phyloP scores from a whole-genome alignment of 1,284 basidiomycete species.

The Sporisorium exsertum region DNA sequence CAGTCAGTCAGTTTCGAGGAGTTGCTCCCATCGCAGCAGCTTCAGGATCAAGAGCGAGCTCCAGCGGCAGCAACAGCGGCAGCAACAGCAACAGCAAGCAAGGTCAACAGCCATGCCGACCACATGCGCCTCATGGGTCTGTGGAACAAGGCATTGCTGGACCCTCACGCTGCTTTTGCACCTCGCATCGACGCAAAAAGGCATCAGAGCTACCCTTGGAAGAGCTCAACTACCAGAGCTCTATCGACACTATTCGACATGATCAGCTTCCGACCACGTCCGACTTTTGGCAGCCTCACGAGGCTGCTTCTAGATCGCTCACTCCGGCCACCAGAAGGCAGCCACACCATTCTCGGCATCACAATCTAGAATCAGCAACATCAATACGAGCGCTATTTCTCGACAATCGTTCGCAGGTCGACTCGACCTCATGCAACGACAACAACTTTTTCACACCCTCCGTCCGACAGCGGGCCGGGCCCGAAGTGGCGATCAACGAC shows the following conservation, averaged over 20 bases:
- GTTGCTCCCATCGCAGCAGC: neutral
- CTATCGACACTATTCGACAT: conserved; percentile 24
- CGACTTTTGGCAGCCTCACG: conserved; percentile 18
- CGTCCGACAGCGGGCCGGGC: neutral
- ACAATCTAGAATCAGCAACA: neutral
- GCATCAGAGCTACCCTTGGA: conserved; percentile 35
- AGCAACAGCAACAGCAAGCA: neutral
- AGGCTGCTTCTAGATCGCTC: neutral
- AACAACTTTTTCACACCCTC: conserved; percentile 44
- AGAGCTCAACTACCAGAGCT: conserved; percentile 22
- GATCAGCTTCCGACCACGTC: neutral
- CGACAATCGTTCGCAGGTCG: neutral
- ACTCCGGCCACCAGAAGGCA: neutral
- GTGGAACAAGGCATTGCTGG: conserved; percentile 27
- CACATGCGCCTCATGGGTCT: conserved; percentile 36
- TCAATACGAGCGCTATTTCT: conserved; percentile 1
- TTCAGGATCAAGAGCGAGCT: conserved; percentile 10
- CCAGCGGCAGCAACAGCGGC: neutral
- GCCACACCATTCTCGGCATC: neutral
- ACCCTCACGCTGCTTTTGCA: conserved; percentile 47
- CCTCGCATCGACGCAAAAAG: conserved; percentile 16
- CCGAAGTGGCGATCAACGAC: neutral
- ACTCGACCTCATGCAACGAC: neutral
- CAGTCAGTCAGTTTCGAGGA: neutral
- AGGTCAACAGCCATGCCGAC: neutral